Percentiles rank a stretch among this genome's conserved stretches.
Conservation (phyloP, 805 yeast genomes). For the Wickerhamiella occidentalis region DNA sequence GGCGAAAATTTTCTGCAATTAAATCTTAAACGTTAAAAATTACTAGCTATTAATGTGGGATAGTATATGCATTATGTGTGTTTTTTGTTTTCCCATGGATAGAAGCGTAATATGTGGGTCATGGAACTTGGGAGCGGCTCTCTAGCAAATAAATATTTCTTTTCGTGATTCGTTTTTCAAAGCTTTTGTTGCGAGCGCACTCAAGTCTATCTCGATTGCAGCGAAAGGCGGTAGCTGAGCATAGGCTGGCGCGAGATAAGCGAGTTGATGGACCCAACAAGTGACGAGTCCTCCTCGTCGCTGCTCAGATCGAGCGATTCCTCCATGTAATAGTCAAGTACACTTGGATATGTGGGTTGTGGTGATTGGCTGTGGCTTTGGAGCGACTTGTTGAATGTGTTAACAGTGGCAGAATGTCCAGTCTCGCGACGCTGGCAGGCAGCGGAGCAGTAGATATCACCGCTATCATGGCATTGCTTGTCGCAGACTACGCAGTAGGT, state of each 20-base stretch:
- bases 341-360: conserved; percentile 12
- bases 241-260: conserved; percentile 6
- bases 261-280: background rate
- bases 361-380: background rate
- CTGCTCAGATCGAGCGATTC: conserved; percentile 3
- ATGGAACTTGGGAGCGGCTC: background rate
- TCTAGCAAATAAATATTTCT: conserved; percentile 1
- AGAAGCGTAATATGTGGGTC: background rate
- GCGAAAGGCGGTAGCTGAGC: conserved; percentile 9
- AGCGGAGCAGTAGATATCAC: conserved; percentile 27
- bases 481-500: conserved; percentile 30
- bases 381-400: background rate
- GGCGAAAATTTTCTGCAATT: too few species aligned
- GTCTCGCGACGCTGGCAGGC: conserved; percentile 20
- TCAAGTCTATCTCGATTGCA: background rate
- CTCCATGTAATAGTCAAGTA: conserved; percentile 14
- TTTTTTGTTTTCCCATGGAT: too few species aligned
- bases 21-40: too few species aligned
- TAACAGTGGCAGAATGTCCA: background rate
- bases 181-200: background rate
- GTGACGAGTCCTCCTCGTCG: conserved; percentile 16
- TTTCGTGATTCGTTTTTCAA: background rate
- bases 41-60: background rate
- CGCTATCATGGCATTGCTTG: conserved; percentile 22
- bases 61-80: too few species aligned